Base-by-base conservation (phyloP, 2,329 filamentous ascomycete species). In the Xylariaceae sp. region DNA sequence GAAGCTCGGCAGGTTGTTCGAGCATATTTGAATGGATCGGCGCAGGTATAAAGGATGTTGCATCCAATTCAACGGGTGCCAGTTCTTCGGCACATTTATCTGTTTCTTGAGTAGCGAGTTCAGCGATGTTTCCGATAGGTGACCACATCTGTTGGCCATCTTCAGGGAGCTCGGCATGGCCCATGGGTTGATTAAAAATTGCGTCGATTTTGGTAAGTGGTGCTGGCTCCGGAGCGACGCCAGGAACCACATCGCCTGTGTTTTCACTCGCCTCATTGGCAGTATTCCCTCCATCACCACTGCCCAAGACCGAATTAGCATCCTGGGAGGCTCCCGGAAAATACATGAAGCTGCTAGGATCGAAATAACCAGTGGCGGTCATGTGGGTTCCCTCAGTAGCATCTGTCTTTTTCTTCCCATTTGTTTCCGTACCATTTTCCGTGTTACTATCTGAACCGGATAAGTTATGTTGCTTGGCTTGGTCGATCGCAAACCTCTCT, bases 321-420 rank as follows among this genome's bases (percentile, higher is more conserved):
- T 79, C 76, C 22, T 63, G 72, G 58, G 76, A 75, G 1, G 68
- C 64, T 1, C 74, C 76, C 0, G 77, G 75, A 15, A 80, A 71
- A 58, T 75, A 80, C 72, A 79, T 79, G 58, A 80, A 78, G 56
- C 70, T 75, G 56, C 79, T 78, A 2, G 77, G 76, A 55, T 79
- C 76, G 55, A 80, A 80, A 53, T 77, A 76, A 1, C 40, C 68
- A 61, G 29, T 65, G 58, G 47, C 68, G 57, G 40, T 70, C 70
- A 56, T 72, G 63, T 68, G 65, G 18, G 67, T 64, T 19, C 65
- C 63, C 6, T 69, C 49, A 1, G 50, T 40, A 1, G 55, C 49
- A 19, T 26, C 54, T 55, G 29, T 48, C 40, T 57, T 59, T 41
- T 58, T 57, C 44, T 40, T 61, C 36, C 53, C 58, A 36, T 53